Percentiles rank a stretch among this genome's conserved stretches.
phyloP scores from a whole-genome alignment of 306 rosid genomes.

The Quercus suber region DNA sequence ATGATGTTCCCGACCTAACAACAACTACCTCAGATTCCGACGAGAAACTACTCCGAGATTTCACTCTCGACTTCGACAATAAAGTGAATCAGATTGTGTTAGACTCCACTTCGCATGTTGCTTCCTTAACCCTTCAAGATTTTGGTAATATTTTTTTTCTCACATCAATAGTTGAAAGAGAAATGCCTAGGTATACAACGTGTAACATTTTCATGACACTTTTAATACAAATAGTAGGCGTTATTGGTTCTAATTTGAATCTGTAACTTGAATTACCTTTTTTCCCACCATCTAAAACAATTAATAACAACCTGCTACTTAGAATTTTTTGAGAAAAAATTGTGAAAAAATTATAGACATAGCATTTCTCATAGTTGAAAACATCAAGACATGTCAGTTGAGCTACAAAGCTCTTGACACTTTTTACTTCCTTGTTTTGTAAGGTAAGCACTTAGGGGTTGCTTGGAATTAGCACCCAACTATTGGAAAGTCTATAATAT shows the following conservation, averaged over 20 bases:
- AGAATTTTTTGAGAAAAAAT: too few species aligned
- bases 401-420: too few species aligned
- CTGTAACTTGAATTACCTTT: rapidly evolving
- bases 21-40: slow-evolving; percentile 33
- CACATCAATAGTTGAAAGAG: too few species aligned
- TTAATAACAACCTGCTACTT: rapidly evolving
- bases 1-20: slow-evolving; percentile 23
- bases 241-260: background rate
- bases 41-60: slow-evolving; percentile 37
- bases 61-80: slow-evolving; percentile 51
- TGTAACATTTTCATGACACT: background rate
- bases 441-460: too few species aligned
- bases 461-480: too few species aligned
- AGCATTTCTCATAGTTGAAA: too few species aligned
- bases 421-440: too few species aligned
- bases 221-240: too few species aligned
- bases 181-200: background rate
- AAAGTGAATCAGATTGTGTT: slow-evolving; percentile 49
- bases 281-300: rapidly evolving
- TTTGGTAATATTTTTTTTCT: slow-evolving; percentile 26
- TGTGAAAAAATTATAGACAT: rapidly evolving
- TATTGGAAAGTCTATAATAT: too few species aligned
- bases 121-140: slow-evolving; percentile 33
- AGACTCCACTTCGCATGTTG: slow-evolving; percentile 43
- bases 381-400: too few species aligned